These are phyloP conservation scores for Arachis hypogaea DNA, from an alignment of 306 rosid genomes.

Conservation along the genomic window DNA sequence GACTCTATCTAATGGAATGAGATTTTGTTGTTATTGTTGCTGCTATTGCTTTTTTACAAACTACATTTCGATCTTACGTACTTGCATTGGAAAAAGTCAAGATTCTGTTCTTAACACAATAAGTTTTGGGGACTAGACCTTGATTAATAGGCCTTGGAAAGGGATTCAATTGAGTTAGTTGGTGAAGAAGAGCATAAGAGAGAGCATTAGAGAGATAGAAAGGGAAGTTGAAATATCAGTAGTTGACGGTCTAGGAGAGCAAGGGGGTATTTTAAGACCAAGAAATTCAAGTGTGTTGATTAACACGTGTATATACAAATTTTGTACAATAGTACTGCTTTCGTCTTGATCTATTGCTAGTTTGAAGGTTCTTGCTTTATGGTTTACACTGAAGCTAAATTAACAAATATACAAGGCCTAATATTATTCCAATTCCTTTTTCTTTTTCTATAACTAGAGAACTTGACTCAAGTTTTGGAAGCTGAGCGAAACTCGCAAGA, in stretches of 20 bases:
- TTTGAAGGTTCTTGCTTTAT: slow-evolving; percentile 12
- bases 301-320: not conserved
- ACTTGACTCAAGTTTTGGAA: slow-evolving; percentile 85
- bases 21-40: too few species aligned
- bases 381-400: slow-evolving; percentile 12
- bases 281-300: not conserved
- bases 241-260: too few species aligned
- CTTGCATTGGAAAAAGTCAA: not conserved
- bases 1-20: too few species aligned
- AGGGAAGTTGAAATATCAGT: too few species aligned
- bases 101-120: too few species aligned
- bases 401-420: not conserved
- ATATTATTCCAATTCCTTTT: slow-evolving; percentile 31
- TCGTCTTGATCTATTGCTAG: slow-evolving; percentile 1
- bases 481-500: slow-evolving; percentile 88
- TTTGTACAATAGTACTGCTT: slow-evolving; percentile 1
- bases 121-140: too few species aligned
- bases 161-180: not conserved
- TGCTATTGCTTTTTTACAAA: not conserved
- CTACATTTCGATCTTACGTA: not conserved
- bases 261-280: not conserved
- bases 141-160: not conserved
- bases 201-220: too few species aligned
- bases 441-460: slow-evolving; percentile 56
- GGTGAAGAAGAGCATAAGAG: too few species aligned